Conservation (phyloP, 805 yeast genomes). For the Yarrowia divulgata region DNA sequence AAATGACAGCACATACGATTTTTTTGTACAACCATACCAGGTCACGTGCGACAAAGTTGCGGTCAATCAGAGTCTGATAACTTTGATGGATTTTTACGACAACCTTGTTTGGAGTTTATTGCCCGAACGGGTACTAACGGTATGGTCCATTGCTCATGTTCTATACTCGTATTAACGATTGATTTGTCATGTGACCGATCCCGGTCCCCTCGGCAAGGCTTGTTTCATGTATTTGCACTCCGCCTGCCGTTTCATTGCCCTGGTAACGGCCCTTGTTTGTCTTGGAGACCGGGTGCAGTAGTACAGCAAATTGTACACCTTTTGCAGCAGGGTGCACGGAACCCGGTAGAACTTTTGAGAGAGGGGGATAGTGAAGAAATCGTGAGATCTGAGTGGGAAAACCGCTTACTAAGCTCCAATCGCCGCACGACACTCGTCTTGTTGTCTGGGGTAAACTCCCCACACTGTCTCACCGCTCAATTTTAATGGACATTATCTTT, state of each 20-base stretch:
- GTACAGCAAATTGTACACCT: slow-evolving; percentile 10
- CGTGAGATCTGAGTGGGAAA: too few relatives aligned
- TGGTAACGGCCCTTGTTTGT: slow-evolving; percentile 5
- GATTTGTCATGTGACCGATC: too few relatives aligned
- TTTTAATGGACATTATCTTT: slow-evolving; percentile 16
- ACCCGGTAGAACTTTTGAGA: slow-evolving; percentile 12
- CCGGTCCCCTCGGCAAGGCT: neutral
- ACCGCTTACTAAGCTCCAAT: too few relatives aligned
- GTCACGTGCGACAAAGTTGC: slow-evolving; percentile 30
- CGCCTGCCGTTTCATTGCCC: neutral
- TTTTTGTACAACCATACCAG: too few relatives aligned
- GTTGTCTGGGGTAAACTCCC: neutral
- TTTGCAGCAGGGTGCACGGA: slow-evolving; percentile 34
- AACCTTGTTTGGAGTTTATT: slow-evolving; percentile 6
- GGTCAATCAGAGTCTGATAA: slow-evolving; percentile 10
- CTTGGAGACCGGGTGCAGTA: neutral
- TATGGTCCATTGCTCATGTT: too few relatives aligned
- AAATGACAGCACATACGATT: too few relatives aligned
- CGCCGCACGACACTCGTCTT: too few relatives aligned
- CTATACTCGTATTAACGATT: too few relatives aligned
- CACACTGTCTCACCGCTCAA: slow-evolving; percentile 7
- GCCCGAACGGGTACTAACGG: too few relatives aligned
- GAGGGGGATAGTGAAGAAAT: neutral
- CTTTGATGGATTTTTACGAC: slow-evolving; percentile 16
- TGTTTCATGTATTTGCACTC: neutral